These are phyloP conservation scores for Lactifluus hygrophoroides DNA, from an alignment of 768 basidiomycete species.

Conservation along the genomic window DNA sequence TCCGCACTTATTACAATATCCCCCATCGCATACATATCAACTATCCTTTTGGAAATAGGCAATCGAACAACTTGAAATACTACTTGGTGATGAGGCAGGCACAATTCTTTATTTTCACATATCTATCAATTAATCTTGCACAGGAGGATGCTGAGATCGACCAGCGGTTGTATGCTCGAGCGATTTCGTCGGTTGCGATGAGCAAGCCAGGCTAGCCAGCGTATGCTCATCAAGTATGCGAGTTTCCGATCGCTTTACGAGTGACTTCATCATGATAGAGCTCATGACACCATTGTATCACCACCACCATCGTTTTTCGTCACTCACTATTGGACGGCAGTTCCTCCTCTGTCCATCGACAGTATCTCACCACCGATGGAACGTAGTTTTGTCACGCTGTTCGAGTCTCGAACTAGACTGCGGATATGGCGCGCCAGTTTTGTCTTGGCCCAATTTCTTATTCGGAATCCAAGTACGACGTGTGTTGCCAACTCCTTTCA, in stretches of 20 bases:
- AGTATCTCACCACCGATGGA: conserved; percentile 5
- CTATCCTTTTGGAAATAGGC: conserved; percentile 67
- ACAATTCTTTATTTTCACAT: not conserved
- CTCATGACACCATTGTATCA: conserved; percentile 20
- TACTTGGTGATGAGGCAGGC: conserved; percentile 41
- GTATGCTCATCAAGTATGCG: conserved; percentile 22
- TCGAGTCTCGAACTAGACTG: conserved; percentile 71
- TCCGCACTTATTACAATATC: conserved; percentile 45
- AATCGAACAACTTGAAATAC: conserved; percentile 44
- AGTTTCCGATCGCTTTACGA: conserved; percentile 23
- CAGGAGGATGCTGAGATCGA: conserved; percentile 54
- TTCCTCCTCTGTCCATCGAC: not conserved
- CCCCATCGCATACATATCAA: conserved; percentile 59
- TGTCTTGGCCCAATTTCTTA: conserved; percentile 52
- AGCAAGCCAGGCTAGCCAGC: conserved; percentile 29
- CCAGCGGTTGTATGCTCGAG: conserved; percentile 53
- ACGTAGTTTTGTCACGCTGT: conserved; percentile 45
- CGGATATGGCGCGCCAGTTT: conserved; percentile 75
- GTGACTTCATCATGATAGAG: not conserved
- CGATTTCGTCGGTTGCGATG: conserved; percentile 37
- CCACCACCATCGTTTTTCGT: conserved; percentile 53
- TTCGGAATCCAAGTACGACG: conserved; percentile 42
- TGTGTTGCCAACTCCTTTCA: not conserved
- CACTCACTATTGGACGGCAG: conserved; percentile 53
- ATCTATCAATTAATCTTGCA: conserved; percentile 12